Conservation (phyloP, 768 basidiomycete genomes). For the Mycena rebaudengoi region DNA sequence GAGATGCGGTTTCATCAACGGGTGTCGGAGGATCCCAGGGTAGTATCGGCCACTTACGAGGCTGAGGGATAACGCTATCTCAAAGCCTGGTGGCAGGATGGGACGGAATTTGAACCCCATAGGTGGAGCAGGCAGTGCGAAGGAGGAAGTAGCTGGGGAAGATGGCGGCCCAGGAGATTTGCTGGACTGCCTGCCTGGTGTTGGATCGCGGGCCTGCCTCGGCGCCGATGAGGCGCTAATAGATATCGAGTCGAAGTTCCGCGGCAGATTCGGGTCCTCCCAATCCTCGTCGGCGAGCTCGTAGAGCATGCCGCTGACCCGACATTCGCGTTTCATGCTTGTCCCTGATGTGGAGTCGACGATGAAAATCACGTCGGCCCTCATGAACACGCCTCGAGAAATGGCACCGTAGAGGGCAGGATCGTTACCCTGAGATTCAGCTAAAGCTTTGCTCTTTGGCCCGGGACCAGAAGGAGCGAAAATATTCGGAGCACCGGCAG, state of each 20-base stretch:
- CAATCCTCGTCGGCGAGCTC: constrained; percentile 83
- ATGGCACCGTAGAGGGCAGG: constrained; percentile 57
- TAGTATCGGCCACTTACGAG: constrained; percentile 86
- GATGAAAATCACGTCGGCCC: constrained; percentile 69
- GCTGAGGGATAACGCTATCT: constrained; percentile 73
- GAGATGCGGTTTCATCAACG: constrained; percentile 56
- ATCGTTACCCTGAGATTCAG: constrained; percentile 30
- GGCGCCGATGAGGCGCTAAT: background rate
- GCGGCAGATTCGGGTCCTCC: constrained; percentile 49
- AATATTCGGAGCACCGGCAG: constrained; percentile 67
- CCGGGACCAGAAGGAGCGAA: constrained; percentile 69
- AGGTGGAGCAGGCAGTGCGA: constrained; percentile 69
- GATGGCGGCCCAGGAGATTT: background rate
- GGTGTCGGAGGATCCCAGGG: constrained; percentile 72
- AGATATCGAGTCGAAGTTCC: background rate
- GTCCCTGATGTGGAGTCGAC: constrained; percentile 62
- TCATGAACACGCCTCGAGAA: constrained; percentile 76
- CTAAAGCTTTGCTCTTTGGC: constrained; percentile 39
- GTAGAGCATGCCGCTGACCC: constrained; percentile 78
- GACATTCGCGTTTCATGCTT: constrained; percentile 59
- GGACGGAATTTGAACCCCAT: constrained; percentile 74
- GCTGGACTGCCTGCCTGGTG: background rate
- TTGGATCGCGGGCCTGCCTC: constrained; percentile 12
- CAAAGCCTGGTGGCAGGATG: constrained; percentile 67
- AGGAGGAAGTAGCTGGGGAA: constrained; percentile 21